Conservation (phyloP, 768 basidiomycete genomes). For the Mycena capillaripes region DNA sequence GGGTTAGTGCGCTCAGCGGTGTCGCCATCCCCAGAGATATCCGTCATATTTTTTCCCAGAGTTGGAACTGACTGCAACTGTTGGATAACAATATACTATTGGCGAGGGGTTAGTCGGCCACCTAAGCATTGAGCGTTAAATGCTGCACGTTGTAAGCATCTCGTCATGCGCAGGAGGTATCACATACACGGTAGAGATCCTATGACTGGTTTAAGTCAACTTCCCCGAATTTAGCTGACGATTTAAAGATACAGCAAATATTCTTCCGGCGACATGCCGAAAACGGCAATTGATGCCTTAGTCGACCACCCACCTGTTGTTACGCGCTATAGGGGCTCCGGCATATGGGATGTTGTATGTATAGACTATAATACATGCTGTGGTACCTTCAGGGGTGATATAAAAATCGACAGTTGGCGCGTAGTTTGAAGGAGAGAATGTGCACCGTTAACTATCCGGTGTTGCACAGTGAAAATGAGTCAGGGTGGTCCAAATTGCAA, state of each 20-base stretch:
- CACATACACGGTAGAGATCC: slow-evolving; percentile 1
- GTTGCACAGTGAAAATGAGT: no score
- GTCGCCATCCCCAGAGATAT: no score
- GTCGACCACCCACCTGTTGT: slow-evolving; percentile 12
- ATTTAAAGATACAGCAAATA: no score
- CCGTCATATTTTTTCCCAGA: no score
- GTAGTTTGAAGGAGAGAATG: not conserved
- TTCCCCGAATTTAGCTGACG: not conserved
- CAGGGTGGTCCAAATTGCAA: not conserved
- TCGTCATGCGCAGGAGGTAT: not conserved
- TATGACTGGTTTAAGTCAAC: not conserved
- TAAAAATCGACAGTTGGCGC: slow-evolving; percentile 6
- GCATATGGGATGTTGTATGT: slow-evolving; percentile 2
- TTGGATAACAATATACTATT: no score
- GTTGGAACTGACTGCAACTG: no score
- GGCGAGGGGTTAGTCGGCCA: no score
- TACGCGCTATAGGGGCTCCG: not conserved
- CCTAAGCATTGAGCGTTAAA: not conserved
- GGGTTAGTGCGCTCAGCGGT: no score
- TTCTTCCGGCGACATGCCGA: slow-evolving; percentile 9
- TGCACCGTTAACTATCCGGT: no score
- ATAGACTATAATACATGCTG: not conserved
- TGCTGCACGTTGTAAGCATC: slow-evolving; percentile 11
- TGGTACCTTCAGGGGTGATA: slow-evolving; percentile 11
- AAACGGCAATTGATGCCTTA: slow-evolving; percentile 12